phyloP scores from a whole-genome alignment of 1,284 basidiomycete genomes.

The Austroboletus olivaceoglutinosus region DNA sequence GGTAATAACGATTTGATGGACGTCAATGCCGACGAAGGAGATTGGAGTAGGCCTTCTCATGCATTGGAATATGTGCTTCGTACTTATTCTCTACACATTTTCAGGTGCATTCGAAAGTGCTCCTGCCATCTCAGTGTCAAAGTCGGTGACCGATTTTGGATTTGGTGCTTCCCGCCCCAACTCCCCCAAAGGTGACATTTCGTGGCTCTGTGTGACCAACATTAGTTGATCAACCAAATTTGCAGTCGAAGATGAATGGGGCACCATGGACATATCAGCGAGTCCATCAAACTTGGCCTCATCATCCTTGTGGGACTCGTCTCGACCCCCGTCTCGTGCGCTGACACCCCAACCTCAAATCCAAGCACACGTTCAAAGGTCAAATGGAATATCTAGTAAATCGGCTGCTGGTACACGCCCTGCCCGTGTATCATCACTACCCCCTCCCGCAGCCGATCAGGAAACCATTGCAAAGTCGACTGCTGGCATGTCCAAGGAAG shows the following conservation, averaged over 20 bases:
- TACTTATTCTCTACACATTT: neutral
- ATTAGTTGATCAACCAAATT: neutral
- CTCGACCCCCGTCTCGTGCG: conserved; percentile 13
- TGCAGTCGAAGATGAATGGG: conserved; percentile 25
- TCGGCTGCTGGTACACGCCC: conserved; percentile 17
- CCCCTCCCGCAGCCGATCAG: conserved; percentile 8
- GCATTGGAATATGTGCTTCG: neutral
- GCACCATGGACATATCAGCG: conserved; percentile 12
- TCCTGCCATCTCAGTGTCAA: conserved; percentile 35
- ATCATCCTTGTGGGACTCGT: conserved; percentile 19
- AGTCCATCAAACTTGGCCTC: conserved; percentile 1
- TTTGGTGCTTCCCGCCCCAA: conserved; percentile 16
- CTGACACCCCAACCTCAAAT: conserved; percentile 20
- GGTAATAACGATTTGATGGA: conserved; percentile 82
- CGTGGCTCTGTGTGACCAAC: neutral
- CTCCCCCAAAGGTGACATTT: conserved; percentile 15
- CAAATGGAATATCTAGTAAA: neutral
- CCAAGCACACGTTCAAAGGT: conserved; percentile 8
- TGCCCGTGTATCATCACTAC: conserved; percentile 27
- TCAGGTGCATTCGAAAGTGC: conserved; percentile 83
- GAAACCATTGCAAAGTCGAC: conserved; percentile 13
- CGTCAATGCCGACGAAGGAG: conserved; percentile 85
- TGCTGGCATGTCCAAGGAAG: conserved; percentile 72
- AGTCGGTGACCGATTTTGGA: conserved; percentile 21
- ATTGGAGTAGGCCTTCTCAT: conserved; percentile 75